Percentiles rank a stretch among this genome's conserved stretches.
Conservation (phyloP, 352 stramenopile genomes). For the Pythium phragmiticola region DNA sequence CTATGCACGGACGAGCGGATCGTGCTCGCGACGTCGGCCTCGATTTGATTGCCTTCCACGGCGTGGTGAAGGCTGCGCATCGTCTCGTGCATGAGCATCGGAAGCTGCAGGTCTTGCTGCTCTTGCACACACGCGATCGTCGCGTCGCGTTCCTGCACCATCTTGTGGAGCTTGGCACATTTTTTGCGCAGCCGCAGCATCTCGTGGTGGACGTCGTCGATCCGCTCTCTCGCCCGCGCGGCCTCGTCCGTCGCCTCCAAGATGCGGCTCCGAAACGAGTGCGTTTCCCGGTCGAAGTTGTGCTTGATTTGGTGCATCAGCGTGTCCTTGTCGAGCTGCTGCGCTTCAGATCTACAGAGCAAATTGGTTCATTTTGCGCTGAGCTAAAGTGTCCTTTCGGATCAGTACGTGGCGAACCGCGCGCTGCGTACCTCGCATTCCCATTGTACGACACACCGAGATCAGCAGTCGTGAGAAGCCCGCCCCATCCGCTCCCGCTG, state of each 20-base stretch:
- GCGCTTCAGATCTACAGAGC: background rate
- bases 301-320: slow-evolving; percentile 53
- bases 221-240: slow-evolving; percentile 27
- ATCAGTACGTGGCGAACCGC: background rate
- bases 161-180: slow-evolving; percentile 57
- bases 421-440: slow-evolving; percentile 4
- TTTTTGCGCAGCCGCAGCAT: slow-evolving; percentile 48
- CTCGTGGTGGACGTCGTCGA: slow-evolving; percentile 41
- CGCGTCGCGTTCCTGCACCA: slow-evolving; percentile 54
- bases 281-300: slow-evolving; percentile 58
- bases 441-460: background rate
- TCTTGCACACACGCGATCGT: slow-evolving; percentile 51
- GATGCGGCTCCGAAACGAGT: slow-evolving; percentile 43
- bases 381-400: background rate
- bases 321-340: slow-evolving; percentile 15
- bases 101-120: slow-evolving; percentile 49
- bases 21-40: slow-evolving; percentile 20
- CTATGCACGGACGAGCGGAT: slow-evolving; percentile 13
- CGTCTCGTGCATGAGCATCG: slow-evolving; percentile 61
- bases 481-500: slow-evolving; percentile 13
- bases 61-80: slow-evolving; percentile 52
- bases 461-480: slow-evolving; percentile 16
- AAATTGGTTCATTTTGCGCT: background rate
- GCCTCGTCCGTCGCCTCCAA: slow-evolving; percentile 31
- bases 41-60: slow-evolving; percentile 32